Base-by-base conservation (phyloP, 148 eudicot genomes). In the Salicornia ramosissima region DNA sequence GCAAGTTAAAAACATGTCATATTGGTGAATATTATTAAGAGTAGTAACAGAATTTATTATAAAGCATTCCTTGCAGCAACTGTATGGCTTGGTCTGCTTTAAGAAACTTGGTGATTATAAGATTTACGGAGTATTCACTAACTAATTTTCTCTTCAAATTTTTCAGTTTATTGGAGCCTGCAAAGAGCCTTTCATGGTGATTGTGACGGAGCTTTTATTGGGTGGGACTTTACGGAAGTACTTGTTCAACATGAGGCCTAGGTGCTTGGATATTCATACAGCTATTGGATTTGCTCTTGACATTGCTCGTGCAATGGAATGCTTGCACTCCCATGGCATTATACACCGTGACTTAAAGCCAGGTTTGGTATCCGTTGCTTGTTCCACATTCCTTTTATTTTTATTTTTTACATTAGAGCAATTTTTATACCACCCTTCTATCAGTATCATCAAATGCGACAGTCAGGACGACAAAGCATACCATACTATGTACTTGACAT, bases 281-380 rank as follows among this genome's bases (percentile, higher is more conserved):
- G 92, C 92, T 9, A 67, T 88, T 36, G 82, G 87, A 15, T 86
- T 85, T 80, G 92, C 92, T 12, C 85, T 88, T 40, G 92, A 88
- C 70, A 88, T 88, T 77, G 86, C 88, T 80, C 89, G 86, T 76
- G 92, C 87, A 28, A 84, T 88, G 86, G 92, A 86, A 60, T 88
- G 89, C 69, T 71, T 88, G 45, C 92, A 88, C 71, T 77, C 87
- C n/a, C 89, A 85, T 74, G 92, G 89, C 31, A 87, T 87, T 39
- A 87, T 87, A 52, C 92, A 87, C 30, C 89, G 92, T 56, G 89
- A 87, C 82, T 67, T 87, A 34, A 87, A 87, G 69, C 92, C 92
- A 52, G 87, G 92, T 87, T 81, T 22, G 25, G 21, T 58, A 24
- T 15, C 53, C 42, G 33, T 36, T 18, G 31, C 42, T 51, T 34